Evolutionary conservation across 2,329 filamentous ascomycete genomes (phyloP).

Genomic region (Phaeophleospora eucalypticola): DNA sequence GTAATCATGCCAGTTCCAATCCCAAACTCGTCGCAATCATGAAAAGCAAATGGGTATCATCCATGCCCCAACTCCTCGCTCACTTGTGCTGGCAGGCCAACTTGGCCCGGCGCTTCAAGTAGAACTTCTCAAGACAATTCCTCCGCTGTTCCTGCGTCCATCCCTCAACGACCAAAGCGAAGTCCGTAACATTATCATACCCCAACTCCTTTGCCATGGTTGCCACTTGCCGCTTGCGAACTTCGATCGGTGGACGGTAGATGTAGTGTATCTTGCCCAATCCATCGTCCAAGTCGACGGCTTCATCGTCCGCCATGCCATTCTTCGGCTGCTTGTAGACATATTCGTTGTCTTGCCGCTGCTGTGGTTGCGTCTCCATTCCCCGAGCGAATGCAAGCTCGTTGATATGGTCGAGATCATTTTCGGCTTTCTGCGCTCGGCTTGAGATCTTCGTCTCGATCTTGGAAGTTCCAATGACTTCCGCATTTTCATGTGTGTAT

Average conservation of each 20-base stretch:
- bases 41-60: no score
- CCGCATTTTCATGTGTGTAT: slow-evolving; percentile 94
- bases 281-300: slow-evolving; percentile 14
- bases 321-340: background rate
- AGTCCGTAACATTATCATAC: slow-evolving; percentile 71
- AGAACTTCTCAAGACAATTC: slow-evolving; percentile 76
- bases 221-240: slow-evolving; percentile 80
- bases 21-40: no score
- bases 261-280: slow-evolving; percentile 46
- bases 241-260: slow-evolving; percentile 70
- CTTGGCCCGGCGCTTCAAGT: slow-evolving; percentile 52
- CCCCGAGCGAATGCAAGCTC: slow-evolving; percentile 33
- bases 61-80: no score
- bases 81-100: slow-evolving; percentile 2
- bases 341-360: background rate
- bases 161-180: slow-evolving; percentile 83
- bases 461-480: slow-evolving; percentile 88
- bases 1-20: no score
- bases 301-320: slow-evolving; percentile 24
- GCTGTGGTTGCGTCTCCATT: slow-evolving; percentile 46
- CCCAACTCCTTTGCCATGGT: slow-evolving; percentile 80
- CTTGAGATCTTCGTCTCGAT: slow-evolving; percentile 82
- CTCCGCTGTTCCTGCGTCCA: slow-evolving; percentile 82
- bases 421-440: slow-evolving; percentile 62
- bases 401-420: slow-evolving; percentile 48